Conservation (phyloP, 2,329 filamentous ascomycete genomes). For the Colletotrichum shisoi region DNA sequence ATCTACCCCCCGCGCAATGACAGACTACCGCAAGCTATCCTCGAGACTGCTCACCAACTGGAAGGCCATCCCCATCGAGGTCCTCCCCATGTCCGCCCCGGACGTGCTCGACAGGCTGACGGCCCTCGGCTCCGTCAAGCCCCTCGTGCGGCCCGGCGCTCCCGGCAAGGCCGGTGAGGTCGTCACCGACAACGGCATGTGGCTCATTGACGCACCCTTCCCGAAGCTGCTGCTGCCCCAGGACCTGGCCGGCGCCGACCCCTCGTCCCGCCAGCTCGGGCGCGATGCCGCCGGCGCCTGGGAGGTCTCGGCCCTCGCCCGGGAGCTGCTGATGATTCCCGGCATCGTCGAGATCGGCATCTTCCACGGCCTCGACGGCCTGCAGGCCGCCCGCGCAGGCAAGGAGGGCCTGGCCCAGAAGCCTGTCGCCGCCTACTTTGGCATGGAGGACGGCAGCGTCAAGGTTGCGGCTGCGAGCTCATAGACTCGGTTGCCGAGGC, state of each 20-base stretch:
- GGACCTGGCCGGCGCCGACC: conserved; percentile 53
- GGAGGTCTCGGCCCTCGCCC: conserved; percentile 79
- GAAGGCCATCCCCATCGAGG: conserved; percentile 91
- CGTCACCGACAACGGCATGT: conserved; percentile 65
- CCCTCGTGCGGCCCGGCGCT: conserved; percentile 74
- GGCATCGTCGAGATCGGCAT: conserved; percentile 93
- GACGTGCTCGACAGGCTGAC: conserved; percentile 77
- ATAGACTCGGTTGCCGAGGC: background rate
- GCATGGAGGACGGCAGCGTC: conserved; percentile 79
- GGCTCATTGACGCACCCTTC: conserved; percentile 94
- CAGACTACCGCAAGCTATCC: conserved; percentile 90
- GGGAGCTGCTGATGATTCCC: conserved; percentile 78
- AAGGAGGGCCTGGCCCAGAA: conserved; percentile 79
- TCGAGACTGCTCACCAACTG: conserved; percentile 76
- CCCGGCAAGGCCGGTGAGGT: conserved; percentile 83
- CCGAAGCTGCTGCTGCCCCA: conserved; percentile 70
- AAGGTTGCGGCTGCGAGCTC: conserved; percentile 52
- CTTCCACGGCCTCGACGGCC: conserved; percentile 83
- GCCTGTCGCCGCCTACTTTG: conserved; percentile 94
- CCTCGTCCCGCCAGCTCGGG: conserved; percentile 41
- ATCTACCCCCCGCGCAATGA: conserved; percentile 13
- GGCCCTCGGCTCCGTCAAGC: conserved; percentile 74
- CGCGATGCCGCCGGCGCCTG: conserved; percentile 67
- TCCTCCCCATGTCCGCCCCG: conserved; percentile 82
- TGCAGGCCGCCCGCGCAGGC: conserved; percentile 63